Conservation (phyloP, 2,329 filamentous ascomycete species). For the Ceratocystis destructans region DNA sequence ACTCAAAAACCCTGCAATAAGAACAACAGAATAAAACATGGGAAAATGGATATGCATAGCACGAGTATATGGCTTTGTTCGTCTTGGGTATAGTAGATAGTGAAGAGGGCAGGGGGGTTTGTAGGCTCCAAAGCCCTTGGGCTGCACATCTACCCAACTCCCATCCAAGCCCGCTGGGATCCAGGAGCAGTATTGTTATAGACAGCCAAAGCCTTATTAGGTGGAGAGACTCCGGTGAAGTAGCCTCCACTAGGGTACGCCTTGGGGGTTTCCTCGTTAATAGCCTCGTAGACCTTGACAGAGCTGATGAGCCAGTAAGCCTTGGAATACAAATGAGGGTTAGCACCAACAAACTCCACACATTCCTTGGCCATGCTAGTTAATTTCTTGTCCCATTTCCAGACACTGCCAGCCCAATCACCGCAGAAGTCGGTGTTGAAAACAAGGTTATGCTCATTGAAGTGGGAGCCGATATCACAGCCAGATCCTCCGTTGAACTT, state of each 20-base stretch:
- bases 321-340: conserved; percentile 55
- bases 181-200: conserved; percentile 6
- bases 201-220: not conserved
- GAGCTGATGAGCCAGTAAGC: conserved; percentile 68
- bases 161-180: not conserved
- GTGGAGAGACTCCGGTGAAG: no score
- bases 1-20: no score
- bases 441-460: conserved; percentile 60
- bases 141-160: not conserved
- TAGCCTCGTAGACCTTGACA: conserved; percentile 42
- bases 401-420: conserved; percentile 65
- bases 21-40: no score
- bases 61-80: no score
- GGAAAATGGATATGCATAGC: no score
- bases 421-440: conserved; percentile 81
- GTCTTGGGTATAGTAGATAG: no score
- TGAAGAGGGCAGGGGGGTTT: not conserved
- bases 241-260: no score
- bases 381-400: conserved; percentile 45
- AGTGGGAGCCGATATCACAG: conserved; percentile 59
- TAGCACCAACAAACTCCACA: conserved; percentile 54
- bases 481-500: conserved; percentile 50
- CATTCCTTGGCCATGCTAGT: conserved; percentile 49
- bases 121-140: not conserved
- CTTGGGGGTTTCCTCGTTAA: no score